These are phyloP conservation scores for Cajanus cajan DNA, from an alignment of 306 rosid genomes.

Conservation along the genomic window DNA sequence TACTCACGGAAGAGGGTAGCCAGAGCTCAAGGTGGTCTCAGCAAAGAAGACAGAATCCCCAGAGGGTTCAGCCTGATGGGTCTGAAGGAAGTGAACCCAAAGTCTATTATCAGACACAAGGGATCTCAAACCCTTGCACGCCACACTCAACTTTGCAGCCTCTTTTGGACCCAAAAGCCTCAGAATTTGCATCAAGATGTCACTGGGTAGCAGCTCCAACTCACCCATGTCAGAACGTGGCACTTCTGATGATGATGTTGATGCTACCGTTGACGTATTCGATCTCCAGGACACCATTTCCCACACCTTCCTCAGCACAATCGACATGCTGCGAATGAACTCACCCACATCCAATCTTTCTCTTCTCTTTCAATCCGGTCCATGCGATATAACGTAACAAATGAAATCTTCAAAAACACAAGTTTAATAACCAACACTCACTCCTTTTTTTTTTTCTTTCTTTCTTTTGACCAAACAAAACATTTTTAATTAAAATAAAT, in stretches of 20 bases:
- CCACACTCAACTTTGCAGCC: slow-evolving; percentile 44
- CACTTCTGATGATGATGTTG: not conserved
- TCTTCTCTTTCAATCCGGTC: not conserved
- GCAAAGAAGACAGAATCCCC: slow-evolving; percentile 65
- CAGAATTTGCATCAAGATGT: slow-evolving; percentile 58
- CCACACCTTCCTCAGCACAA: slow-evolving; percentile 59
- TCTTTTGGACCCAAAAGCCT: slow-evolving; percentile 67
- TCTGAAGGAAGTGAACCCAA: slow-evolving; percentile 66
- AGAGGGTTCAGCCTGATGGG: slow-evolving; percentile 34
- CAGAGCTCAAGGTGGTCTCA: slow-evolving; percentile 53
- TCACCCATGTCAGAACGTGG: slow-evolving; percentile 32
- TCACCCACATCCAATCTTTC: not conserved
- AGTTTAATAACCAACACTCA: not conserved
- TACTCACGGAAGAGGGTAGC: slow-evolving; percentile 60
- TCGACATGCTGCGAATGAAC: slow-evolving; percentile 37
- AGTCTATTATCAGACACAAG: slow-evolving; percentile 48
- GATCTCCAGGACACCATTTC: slow-evolving; percentile 44
- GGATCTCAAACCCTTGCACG: slow-evolving; percentile 51
- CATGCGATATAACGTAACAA: no score
- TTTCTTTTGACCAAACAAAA: no score
- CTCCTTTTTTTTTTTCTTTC: not conserved
- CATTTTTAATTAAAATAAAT: no score
- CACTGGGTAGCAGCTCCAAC: slow-evolving; percentile 63
- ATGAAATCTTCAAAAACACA: no score
- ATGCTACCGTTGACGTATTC: not conserved